Evolutionary conservation across 2,329 filamentous ascomycete species (phyloP).

Genomic region (Penicillium verrucosum): DNA sequence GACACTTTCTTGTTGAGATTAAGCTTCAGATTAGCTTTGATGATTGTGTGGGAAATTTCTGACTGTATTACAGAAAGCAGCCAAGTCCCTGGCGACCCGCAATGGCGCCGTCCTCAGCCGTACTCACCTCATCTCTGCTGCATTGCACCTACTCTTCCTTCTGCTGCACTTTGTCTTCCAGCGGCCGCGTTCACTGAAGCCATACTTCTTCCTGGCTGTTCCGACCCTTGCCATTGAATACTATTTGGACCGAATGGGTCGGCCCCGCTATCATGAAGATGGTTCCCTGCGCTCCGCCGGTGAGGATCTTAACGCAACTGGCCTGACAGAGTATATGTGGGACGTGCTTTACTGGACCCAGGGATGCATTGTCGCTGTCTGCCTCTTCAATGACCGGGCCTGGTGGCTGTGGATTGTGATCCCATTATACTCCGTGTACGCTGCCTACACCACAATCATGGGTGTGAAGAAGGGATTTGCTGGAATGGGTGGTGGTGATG

Average conservation of each 20-base stretch:
- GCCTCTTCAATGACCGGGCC: constrained; percentile 75
- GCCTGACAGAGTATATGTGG: constrained; percentile 97
- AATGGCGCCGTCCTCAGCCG: constrained; percentile 75
- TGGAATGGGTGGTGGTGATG: constrained; percentile 38
- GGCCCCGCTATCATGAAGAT: constrained; percentile 68
- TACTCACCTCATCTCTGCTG: constrained; percentile 72
- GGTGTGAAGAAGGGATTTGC: constrained; percentile 46
- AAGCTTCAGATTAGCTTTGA: not conserved
- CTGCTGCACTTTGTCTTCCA: constrained; percentile 64
- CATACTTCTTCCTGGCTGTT: constrained; percentile 69
- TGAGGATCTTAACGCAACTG: constrained; percentile 82
- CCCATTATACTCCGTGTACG: constrained; percentile 48
- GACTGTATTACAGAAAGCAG: constrained; percentile 43
- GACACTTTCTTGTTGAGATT: not conserved
- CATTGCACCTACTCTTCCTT: constrained; percentile 72
- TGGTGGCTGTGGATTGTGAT: constrained; percentile 62
- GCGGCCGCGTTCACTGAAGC: constrained; percentile 58
- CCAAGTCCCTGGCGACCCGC: constrained; percentile 66
- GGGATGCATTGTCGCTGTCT: constrained; percentile 68
- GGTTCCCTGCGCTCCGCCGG: constrained; percentile 70
- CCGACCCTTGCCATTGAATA: constrained; percentile 79
- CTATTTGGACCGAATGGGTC: constrained; percentile 78
- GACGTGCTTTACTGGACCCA: constrained; percentile 95
- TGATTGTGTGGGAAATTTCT: not conserved
- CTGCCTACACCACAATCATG: constrained; percentile 46